Base-by-base conservation (phyloP, 139 green algal species). In the Pleodorina starrii region DNA sequence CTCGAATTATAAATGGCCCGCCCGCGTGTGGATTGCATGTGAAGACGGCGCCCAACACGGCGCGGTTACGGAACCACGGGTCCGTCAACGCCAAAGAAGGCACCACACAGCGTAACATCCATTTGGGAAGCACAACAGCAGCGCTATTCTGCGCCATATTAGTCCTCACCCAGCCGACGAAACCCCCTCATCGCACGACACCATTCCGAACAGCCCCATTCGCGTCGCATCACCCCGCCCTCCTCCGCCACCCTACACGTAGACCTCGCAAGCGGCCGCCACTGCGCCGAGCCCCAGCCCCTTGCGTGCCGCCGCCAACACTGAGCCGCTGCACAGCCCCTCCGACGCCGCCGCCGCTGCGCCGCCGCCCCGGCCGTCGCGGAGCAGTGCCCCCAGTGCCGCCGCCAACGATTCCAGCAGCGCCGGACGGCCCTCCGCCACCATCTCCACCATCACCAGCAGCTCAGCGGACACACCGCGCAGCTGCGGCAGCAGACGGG, bases 391-490 rank as follows among this genome's bases (percentile, higher is more conserved):
- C 19, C 25, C 44, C 35, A 68, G 21, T 19, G 82, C 66, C 29
- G 32, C 66, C 17, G 82, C 63, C 66, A 69, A 17, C 46, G 82
- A 63, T 42, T 50, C 66, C 60, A 46, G 7, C 44, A 71, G 43
- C 23, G 82, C 82, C 23, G 66, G 0, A n/a, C 82, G 82, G 6
- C 66, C 82, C 82, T 88, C 86, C 38, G 42, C 23, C 51, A 93
- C 86, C 74, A 75, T 74, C 44, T 93, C 90, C n/a, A 93, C 90
- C 7, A 79, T n/a, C 36, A 91, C 90, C 10, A 93, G 44, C 90
- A 93, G 73, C 42, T 88, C 44, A 10, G 72, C 90, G 23, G 85
- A 59, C 12, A 73, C 1, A 9, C 73, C 46, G 1, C 51, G 23
- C 7, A 90, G 66, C 75, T 88, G 82, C 19, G 48, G 40, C 42